phyloP scores from a whole-genome alignment of 192 early-diverging fungal genomes.

The Phycomyces nitens region DNA sequence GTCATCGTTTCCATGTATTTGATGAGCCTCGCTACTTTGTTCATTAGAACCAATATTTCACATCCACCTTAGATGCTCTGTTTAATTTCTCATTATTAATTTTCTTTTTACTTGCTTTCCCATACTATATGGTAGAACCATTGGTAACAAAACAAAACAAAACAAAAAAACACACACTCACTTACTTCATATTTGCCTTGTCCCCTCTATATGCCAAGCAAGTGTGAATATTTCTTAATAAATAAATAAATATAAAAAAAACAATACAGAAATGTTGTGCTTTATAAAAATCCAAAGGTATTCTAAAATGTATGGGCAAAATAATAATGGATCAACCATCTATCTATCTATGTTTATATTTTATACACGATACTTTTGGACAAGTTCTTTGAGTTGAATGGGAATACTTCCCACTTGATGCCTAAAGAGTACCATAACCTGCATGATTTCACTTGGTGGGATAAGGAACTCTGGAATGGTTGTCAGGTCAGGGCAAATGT shows the following conservation, averaged over 20 bases:
- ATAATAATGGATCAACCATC: too few species aligned
- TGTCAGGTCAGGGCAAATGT: slow-evolving; percentile 24
- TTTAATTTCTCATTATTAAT: slow-evolving; percentile 14
- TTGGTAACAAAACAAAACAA: too few species aligned
- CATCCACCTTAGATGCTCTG: background rate
- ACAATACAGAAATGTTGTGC: too few species aligned
- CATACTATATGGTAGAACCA: background rate
- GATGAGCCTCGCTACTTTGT: slow-evolving; percentile 70
- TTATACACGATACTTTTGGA: background rate
- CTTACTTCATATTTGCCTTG: too few species aligned
- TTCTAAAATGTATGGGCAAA: too few species aligned
- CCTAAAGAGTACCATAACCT: slow-evolving; percentile 55
- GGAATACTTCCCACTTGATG: slow-evolving; percentile 22
- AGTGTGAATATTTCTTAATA: too few species aligned
- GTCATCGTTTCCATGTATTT: slow-evolving; percentile 77
- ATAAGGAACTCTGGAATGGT: slow-evolving; percentile 50
- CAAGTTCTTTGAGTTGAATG: slow-evolving; percentile 24
- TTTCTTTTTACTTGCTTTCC: slow-evolving; percentile 2
- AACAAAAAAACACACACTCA: too few species aligned
- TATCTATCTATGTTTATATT: too few species aligned
- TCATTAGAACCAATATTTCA: slow-evolving; percentile 16
- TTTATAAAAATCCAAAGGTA: too few species aligned
- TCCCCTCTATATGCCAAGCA: too few species aligned
- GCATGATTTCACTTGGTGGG: slow-evolving; percentile 63
- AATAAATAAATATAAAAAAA: too few species aligned